Evolutionary conservation across 179 eudicot species (phyloP), one percentile per base, ranked within the genome.

Genomic region (Carnegiea gigantea): DNA sequence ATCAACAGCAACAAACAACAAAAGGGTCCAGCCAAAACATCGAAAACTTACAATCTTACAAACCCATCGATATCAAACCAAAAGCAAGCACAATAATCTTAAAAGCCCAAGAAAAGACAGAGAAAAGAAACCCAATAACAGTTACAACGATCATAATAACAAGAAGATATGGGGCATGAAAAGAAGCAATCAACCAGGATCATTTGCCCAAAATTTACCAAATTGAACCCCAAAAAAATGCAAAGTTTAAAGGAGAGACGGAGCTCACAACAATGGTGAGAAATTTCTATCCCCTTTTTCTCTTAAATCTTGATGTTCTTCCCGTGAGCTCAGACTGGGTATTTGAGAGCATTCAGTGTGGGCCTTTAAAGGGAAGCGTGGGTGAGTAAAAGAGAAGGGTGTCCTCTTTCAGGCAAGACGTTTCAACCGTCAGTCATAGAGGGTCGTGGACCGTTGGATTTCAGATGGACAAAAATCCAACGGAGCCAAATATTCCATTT

Each of bases 371-470:
- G 68, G 8, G 68, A 62, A 9, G 7, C 68, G 30, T 28, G 73
- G 23, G 36, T 4, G 46, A 36, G 46, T 70, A 15, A 70, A 15
- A 15, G 23, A 70, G 73, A 70, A 70, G 73, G 73, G n/a, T 18
- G 46, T 33, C 1, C 21, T 26, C 36, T 70, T 36, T 36, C 73
- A 12, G 71, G 73, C 73, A 70, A 36, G 40, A 70, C 44, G 73
- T 70, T 70, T 70, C 73, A 70, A 70, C 73, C 73, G 73, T 70
- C 43, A 17, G 73, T 70, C 73, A 1, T 18, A 36, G 73, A 36
- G 13, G 44, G 73, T 70, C 46, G 0, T 70, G 46, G 11, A 12
- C 73, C 73, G 73, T 70, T 36, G 46, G 73, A 70, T 70, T 13
- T 14, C 10, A 33, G 10, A 14, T 13, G 44, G 23, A 8, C 9